A percentile compares a stretch with the other conserved stretches of the same genome.
Conservation (phyloP, 441 rosid species). For the Sinapis alba region DNA sequence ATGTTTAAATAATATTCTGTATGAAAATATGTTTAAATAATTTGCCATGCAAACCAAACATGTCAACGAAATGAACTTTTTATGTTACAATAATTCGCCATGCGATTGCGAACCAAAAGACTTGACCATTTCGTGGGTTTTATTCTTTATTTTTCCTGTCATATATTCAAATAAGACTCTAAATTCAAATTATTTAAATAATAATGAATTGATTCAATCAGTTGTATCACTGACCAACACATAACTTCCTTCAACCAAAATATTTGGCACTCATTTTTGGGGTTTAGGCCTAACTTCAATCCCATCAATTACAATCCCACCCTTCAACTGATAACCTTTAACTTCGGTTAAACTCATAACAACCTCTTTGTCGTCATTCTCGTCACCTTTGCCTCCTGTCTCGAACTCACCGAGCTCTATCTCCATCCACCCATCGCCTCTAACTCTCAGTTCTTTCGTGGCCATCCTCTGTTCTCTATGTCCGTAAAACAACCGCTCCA, state of each 20-base stretch:
- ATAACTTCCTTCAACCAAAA: background rate
- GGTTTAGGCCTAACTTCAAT: conserved; percentile 58
- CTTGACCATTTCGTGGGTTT: background rate
- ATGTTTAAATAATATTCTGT: no score
- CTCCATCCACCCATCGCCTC: conserved; percentile 61
- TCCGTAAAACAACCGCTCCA: conserved; percentile 30
- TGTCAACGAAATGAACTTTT: background rate
- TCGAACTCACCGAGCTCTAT: conserved; percentile 54
- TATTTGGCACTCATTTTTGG: background rate
- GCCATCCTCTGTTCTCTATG: conserved; percentile 9
- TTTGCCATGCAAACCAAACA: background rate
- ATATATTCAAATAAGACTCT: background rate
- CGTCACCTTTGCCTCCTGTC: conserved; percentile 36
- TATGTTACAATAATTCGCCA: background rate
- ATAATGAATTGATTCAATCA: background rate
- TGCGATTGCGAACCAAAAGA: background rate
- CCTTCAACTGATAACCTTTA: conserved; percentile 63
- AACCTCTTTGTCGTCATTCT: conserved; percentile 41
- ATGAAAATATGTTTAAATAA: background rate
- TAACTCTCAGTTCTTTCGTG: conserved; percentile 8
- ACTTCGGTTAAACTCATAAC: conserved; percentile 64
- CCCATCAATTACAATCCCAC: conserved; percentile 66
- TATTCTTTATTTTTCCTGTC: background rate
- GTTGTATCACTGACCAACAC: background rate
- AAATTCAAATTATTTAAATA: background rate